phyloP scores from a whole-genome alignment of 176 grass and related monocot species.

The Rhynchospora breviuscula region DNA sequence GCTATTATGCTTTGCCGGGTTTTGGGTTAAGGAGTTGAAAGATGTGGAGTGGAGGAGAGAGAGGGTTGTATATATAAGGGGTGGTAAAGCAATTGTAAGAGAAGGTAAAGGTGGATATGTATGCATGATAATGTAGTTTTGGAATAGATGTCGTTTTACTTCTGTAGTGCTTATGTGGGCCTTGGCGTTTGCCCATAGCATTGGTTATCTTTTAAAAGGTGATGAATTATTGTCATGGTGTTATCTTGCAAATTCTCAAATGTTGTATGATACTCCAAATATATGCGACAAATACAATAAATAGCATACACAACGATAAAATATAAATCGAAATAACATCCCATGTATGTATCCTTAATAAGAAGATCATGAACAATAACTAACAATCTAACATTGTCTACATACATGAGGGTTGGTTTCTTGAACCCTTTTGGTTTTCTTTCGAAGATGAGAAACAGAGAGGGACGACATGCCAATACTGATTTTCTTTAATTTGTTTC shows the following conservation, averaged over 20 bases:
- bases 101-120: slow-evolving; percentile 11
- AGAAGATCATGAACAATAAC: too few relatives aligned
- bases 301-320: neutral
- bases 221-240: neutral
- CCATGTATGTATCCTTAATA: neutral
- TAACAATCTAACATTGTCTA: too few relatives aligned
- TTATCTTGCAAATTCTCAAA: slow-evolving; percentile 3
- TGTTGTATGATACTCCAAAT: neutral
- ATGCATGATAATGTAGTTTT: slow-evolving; percentile 19
- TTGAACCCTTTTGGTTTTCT: too few relatives aligned
- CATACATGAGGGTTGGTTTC: too few relatives aligned
- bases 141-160: slow-evolving; percentile 10
- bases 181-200: neutral
- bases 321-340: neutral
- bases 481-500: neutral
- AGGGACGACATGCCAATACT: neutral
- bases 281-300: neutral
- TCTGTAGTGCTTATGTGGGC: slow-evolving; percentile 17
- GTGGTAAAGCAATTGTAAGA: neutral
- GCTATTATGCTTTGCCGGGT: neutral
- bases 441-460: neutral
- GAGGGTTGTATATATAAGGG: neutral
- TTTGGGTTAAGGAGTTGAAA: neutral
- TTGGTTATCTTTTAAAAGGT: neutral
- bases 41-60: slow-evolving; percentile 3